Conservation (phyloP, 2,329 filamentous ascomycete genomes). For the Mollisia scopiformis region DNA sequence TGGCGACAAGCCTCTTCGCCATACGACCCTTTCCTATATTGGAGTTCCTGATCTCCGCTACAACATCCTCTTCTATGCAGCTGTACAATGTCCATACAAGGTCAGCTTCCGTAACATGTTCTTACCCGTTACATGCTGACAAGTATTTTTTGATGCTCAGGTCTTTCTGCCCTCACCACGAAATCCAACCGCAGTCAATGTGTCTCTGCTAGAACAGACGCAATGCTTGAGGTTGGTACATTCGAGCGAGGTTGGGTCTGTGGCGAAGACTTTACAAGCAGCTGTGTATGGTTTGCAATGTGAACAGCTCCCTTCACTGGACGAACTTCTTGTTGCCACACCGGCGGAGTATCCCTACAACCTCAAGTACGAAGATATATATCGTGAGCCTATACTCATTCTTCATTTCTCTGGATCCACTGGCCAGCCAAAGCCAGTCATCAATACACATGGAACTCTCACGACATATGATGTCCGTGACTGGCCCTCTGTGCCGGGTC, state of each 20-base stretch:
- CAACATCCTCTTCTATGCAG: too few species aligned
- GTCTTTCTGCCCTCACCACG: background rate
- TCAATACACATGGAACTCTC: background rate
- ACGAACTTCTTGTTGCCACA: too few species aligned
- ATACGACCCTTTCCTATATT: too few species aligned
- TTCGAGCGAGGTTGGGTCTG: background rate
- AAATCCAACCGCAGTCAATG: background rate
- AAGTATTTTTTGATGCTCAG: too few species aligned
- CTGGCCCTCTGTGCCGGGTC: too few species aligned
- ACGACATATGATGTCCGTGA: too few species aligned
- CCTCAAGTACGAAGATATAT: constrained; percentile 33
- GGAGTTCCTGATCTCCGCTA: too few species aligned
- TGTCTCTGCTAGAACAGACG: background rate
- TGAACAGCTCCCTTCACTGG: background rate
- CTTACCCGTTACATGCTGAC: too few species aligned
- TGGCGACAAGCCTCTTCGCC: too few species aligned
- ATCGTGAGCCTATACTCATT: constrained; percentile 40
- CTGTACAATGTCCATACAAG: too few species aligned
- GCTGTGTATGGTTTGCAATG: too few species aligned
- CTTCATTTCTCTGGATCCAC: constrained; percentile 50
- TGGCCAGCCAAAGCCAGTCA: constrained; percentile 37
- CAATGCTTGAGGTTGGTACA: background rate
- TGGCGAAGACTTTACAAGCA: background rate
- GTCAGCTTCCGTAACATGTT: too few species aligned
- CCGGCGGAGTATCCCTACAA: background rate